Conservation (phyloP, 352 stramenopile genomes). For the Phytophthora sp. region DNA sequence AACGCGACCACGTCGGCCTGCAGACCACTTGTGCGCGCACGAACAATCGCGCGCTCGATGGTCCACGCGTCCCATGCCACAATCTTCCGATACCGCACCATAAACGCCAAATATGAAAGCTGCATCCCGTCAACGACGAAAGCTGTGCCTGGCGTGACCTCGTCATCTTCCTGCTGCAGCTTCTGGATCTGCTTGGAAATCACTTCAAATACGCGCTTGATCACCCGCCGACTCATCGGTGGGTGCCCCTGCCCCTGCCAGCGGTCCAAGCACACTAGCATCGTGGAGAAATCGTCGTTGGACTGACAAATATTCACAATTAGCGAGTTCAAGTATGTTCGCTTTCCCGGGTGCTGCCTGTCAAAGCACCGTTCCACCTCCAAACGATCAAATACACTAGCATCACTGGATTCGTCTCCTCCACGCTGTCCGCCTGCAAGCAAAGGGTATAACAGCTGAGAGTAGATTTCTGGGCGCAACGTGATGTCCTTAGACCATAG, state of each 20-base stretch:
- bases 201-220: conserved; percentile 64
- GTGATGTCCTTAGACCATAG: conserved; percentile 45
- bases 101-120: conserved; percentile 61
- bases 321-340: conserved; percentile 52
- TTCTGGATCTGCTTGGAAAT: conserved; percentile 59
- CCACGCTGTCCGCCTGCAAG: conserved; percentile 40
- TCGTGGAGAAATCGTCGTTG: conserved; percentile 63
- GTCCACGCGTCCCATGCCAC: conserved; percentile 59
- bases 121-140: conserved; percentile 53
- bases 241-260: conserved; percentile 50
- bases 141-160: conserved; percentile 11
- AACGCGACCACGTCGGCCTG: conserved; percentile 51
- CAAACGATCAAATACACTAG: conserved; percentile 50
- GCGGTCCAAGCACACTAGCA: conserved; percentile 65
- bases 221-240: conserved; percentile 53
- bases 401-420: conserved; percentile 28
- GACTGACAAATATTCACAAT: conserved; percentile 75
- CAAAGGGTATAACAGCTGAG: conserved; percentile 69
- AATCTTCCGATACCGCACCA: conserved; percentile 58
- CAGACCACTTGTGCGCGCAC: conserved; percentile 49
- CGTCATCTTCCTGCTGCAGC: conserved; percentile 26
- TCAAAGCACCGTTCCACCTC: conserved; percentile 74
- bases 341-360: conserved; percentile 44
- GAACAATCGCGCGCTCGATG: conserved; percentile 57
- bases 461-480: conserved; percentile 64